Evolutionary conservation across 2,329 filamentous ascomycete genomes (phyloP), one percentile per base, ranked within the genome.

Genomic region (Diaporthe capsici): DNA sequence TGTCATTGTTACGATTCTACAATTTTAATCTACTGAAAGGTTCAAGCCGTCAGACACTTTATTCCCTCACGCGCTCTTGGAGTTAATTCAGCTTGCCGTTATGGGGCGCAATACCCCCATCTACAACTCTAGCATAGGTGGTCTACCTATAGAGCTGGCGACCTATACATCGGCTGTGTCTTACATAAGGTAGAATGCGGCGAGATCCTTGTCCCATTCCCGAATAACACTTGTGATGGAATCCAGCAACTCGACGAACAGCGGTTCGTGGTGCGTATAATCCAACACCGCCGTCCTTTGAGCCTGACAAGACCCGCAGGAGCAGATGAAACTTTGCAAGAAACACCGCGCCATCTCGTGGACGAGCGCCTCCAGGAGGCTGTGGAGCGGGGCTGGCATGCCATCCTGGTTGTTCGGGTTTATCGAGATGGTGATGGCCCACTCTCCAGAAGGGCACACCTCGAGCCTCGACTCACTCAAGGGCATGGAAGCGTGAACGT

Each of bases 1-100:
- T 70, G 49, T 55, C n/a, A 20, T 42, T 68, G 12, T 39, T 70
- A 70, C 31, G 47, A 42, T 8, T 37, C 9, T 55, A 70, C 65
- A 42, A 28, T 12, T 55, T 70, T 70, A 70, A 70, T 70, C 47
- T 70, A 42, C 8, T 13, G 22, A 55, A 4, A 20, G 34, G 34
- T 42, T 55, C n/a, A 70, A 42, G 17, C 65, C 34, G 15, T 70
- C 34, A 17, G n/a, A 25, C 17, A 39, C 31, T n/a, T 37, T 31
- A 25, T 7, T 37, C 6, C 12, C 42, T 39, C 31, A 3, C 1
- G n/a, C 8, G 8, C 47, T 20, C 3, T 9, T 8, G 31, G 31
- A 20, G 9, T 20, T 12, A 13, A 25, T 12, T 22, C 47, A 37
- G 47, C 28, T 47, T 15, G 63, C 34, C 34, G 22, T n/a, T 47